These are phyloP conservation scores for Quercus cerris DNA, from an alignment of 306 rosid species.

Conservation along the genomic window DNA sequence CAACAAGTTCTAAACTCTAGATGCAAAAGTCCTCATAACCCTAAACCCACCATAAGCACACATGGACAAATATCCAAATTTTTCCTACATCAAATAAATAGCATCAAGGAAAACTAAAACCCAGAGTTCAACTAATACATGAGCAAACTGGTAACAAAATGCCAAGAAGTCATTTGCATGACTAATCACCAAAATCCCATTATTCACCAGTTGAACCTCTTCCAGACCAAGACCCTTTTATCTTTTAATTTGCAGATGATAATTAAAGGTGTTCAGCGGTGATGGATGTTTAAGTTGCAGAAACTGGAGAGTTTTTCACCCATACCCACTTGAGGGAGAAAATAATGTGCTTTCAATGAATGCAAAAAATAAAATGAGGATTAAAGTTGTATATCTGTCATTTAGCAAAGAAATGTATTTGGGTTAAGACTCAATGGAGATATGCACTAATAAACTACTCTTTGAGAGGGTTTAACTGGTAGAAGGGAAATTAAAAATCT, in stretches of 20 bases:
- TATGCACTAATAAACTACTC: background rate
- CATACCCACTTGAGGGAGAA: background rate
- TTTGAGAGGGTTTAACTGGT: background rate
- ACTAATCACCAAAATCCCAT: background rate
- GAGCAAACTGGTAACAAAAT: background rate
- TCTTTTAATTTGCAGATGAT: background rate
- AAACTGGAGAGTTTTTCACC: background rate
- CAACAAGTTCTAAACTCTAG: too few species aligned
- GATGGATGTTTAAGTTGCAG: background rate
- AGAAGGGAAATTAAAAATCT: background rate
- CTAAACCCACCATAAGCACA: too few species aligned
- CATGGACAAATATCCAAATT: too few species aligned
- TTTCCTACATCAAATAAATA: background rate
- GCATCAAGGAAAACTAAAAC: background rate
- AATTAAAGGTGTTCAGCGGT: background rate
- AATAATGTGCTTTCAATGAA: background rate
- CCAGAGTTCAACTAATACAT: background rate
- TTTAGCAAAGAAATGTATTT: background rate
- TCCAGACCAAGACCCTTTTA: background rate
- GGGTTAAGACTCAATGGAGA: background rate
- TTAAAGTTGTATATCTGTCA: background rate
- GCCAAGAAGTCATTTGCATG: background rate
- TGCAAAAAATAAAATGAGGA: background rate
- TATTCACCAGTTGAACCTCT: background rate
- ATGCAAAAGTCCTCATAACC: too few species aligned